Evolutionary conservation across 441 rosid genomes (phyloP).

Genomic region (Gossypium lobatum): DNA sequence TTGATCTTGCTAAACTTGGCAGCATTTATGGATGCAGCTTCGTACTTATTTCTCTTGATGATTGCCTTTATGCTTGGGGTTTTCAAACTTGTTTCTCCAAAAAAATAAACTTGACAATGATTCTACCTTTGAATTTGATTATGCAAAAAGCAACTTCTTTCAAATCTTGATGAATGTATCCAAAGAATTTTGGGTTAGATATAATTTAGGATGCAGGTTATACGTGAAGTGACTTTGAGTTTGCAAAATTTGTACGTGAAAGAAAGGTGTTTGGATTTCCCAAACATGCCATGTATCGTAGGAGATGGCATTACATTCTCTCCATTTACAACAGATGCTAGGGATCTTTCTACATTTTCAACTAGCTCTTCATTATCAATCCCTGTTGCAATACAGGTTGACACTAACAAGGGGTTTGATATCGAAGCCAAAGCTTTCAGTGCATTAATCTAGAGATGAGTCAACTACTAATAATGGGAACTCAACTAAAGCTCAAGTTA

Average conservation of each 20-base stretch:
- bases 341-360: slow-evolving; percentile 82
- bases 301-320: slow-evolving; percentile 39
- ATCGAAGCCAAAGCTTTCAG: slow-evolving; percentile 59
- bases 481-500: slow-evolving; percentile 46
- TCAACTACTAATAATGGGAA: slow-evolving; percentile 34
- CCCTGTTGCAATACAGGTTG: slow-evolving; percentile 74
- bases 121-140: slow-evolving; percentile 70
- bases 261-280: slow-evolving; percentile 83
- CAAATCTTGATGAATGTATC: slow-evolving; percentile 77
- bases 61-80: slow-evolving; percentile 94
- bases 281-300: slow-evolving; percentile 74
- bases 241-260: slow-evolving; percentile 79
- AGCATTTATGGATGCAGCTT: slow-evolving; percentile 85
- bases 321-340: slow-evolving; percentile 88
- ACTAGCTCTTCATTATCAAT: slow-evolving; percentile 74
- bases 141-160: slow-evolving; percentile 67
- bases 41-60: slow-evolving; percentile 77
- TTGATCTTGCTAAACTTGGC: slow-evolving; percentile 83
- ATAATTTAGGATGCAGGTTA: slow-evolving; percentile 42
- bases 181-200: slow-evolving; percentile 58
- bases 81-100: slow-evolving; percentile 83
- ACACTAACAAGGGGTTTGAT: slow-evolving; percentile 75
- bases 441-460: slow-evolving; percentile 50
- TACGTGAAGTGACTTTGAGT: slow-evolving; percentile 71
- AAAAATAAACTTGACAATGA: slow-evolving; percentile 79